Evolutionary conservation across 495 filamentous ascomycete genomes (phyloP).

Genomic region (Penicillium bovifimosum): DNA sequence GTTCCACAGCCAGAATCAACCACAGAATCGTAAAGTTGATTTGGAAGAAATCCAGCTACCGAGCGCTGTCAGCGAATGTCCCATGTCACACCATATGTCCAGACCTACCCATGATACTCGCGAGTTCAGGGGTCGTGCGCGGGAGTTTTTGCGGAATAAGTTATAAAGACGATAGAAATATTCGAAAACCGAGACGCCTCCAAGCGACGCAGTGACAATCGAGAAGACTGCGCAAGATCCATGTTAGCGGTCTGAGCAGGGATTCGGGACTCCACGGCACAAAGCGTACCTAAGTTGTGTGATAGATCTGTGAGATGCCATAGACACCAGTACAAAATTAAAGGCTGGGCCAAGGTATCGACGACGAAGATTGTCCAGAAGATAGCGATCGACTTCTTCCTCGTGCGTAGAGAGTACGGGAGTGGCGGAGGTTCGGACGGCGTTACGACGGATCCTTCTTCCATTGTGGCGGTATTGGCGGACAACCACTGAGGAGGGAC

Average conservation of each 20-base stretch:
- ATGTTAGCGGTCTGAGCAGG: conserved; percentile 4
- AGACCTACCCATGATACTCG: conserved; percentile 41
- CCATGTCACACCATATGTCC: background rate
- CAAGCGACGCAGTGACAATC: conserved; percentile 52
- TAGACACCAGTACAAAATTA: conserved; percentile 52
- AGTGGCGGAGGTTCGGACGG: conserved; percentile 46
- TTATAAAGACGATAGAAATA: conserved; percentile 46
- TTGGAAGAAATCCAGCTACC: conserved; percentile 56
- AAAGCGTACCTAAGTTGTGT: conserved; percentile 46
- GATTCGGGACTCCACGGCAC: background rate
- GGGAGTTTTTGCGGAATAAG: conserved; percentile 42
- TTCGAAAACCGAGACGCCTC: conserved; percentile 56
- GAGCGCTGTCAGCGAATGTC: conserved; percentile 2
- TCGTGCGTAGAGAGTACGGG: conserved; percentile 50
- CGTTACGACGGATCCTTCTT: conserved; percentile 24
- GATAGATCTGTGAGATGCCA: conserved; percentile 52
- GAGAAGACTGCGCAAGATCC: conserved; percentile 42
- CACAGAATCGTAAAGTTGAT: conserved; percentile 55
- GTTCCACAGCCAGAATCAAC: conserved; percentile 45
- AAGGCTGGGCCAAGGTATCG: conserved; percentile 49
- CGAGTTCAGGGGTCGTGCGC: conserved; percentile 50
- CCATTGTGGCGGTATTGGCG: conserved; percentile 30
- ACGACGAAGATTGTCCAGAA: conserved; percentile 56
- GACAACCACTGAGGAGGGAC: background rate
- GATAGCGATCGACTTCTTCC: conserved; percentile 49